These are phyloP conservation scores for Geotrichum restrictum DNA, from an alignment of 1,139 yeast genomes.

Conservation along the genomic window DNA sequence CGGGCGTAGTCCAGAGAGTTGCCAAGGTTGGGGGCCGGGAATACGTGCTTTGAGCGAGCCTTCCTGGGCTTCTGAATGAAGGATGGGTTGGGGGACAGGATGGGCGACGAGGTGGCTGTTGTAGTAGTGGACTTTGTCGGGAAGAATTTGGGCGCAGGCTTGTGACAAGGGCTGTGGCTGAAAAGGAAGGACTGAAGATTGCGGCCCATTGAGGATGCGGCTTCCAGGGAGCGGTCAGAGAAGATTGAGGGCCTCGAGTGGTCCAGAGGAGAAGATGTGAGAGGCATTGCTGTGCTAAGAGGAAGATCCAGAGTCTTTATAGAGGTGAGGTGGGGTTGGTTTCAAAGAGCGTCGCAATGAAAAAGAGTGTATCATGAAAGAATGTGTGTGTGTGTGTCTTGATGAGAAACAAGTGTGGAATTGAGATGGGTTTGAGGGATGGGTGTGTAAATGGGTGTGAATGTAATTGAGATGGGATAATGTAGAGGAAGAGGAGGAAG, in stretches of 20 bases:
- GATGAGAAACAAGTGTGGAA: not conserved
- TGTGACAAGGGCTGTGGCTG: constrained; percentile 2
- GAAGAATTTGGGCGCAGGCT: constrained; percentile 3
- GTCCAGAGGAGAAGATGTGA: constrained; percentile 6
- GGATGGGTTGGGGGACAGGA: not conserved
- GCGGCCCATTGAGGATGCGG: constrained; percentile 4
- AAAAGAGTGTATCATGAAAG: constrained; percentile 3
- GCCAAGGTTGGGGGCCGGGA: not conserved
- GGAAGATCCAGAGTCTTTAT: not conserved
- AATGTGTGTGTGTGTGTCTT: not conserved
- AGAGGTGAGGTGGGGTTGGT: not conserved
- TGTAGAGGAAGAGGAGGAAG: not conserved
- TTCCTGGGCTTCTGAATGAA: constrained; percentile 1
- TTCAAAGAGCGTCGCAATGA: not conserved
- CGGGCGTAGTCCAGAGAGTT: not conserved
- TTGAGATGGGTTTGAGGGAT: not conserved
- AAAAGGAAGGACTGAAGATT: constrained; percentile 5
- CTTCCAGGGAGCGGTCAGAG: constrained; percentile 1
- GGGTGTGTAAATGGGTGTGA: not conserved
- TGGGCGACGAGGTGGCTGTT: constrained; percentile 8
- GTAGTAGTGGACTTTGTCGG: constrained; percentile 8
- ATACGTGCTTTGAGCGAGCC: not conserved
- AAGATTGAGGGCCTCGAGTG: not conserved
- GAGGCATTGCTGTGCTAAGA: constrained; percentile 1
- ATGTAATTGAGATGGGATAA: not conserved